Evolutionary conservation across 768 basidiomycete species (phyloP), one percentile per base, ranked within the genome.

Genomic region (Pleurotus cornucopiae): DNA sequence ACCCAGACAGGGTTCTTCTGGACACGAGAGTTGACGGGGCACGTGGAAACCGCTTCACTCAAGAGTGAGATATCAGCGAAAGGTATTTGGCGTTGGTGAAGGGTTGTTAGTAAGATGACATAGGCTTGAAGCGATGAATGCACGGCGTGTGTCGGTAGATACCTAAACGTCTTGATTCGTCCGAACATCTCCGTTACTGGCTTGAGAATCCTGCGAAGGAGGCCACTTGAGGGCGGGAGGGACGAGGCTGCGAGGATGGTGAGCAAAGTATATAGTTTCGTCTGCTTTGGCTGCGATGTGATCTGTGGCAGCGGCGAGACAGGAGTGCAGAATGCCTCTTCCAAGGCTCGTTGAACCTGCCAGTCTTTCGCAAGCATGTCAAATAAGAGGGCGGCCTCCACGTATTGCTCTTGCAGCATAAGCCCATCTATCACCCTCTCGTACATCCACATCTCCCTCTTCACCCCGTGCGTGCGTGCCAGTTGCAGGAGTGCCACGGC

Each of bases 361-460:
- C 51, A 53, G n/a, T 53, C 51, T 38, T 53, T 53, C 38, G 41
- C n/a, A 7, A 53, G 23, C 20, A 25, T 21, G 18, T 53, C 51
- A 34, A 53, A 16, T 12, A 53, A 37, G 4, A 53, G 38, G 3
- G 51, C 18, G 6, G 51, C 51, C 23, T 40, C 51, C 14, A 53
- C 38, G 30, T 34, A 34, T 34, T 34, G 38, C 48, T n/a, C 39
- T 4, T 53, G 51, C 12, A 12, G 6, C 37, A 53, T 21, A n/a
- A 53, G 39, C 7, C 38, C 39, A 5, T 53, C 18, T 7, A 53
- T 43, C n/a, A 53, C 37, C 38, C 14, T 34, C 38, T 40, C 39
- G 21, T 53, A 53, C 51, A 53, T 53, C 51, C 51, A 53, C 38
- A 21, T 53, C 18, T 53, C 51, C 23, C 51, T 39, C 39, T 41